Base-by-base conservation (phyloP, 164 flowering plant genomes). In the Piper longum region DNA sequence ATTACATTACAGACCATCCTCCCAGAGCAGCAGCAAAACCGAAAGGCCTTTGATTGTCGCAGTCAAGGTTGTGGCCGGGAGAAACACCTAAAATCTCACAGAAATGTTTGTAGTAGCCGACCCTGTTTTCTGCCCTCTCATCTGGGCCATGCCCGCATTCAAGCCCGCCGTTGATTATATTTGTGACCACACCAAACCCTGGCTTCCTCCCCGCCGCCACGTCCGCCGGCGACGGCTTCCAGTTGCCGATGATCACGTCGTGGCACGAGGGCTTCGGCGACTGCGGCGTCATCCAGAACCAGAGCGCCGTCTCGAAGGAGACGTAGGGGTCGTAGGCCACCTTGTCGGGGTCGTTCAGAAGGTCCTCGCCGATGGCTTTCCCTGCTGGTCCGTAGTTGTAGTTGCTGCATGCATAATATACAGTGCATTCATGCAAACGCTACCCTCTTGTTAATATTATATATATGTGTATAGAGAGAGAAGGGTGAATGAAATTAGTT, bases 241-340 rank as follows among this genome's bases (percentile, higher is more conserved):
- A 86, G 19, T 67, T 51, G 4, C 91, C 88, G 1, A 77, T 67
- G 85, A 86, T 83, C 64, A 84, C 96, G 16, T 76, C 59, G 70
- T 86, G 96, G 70, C 89, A 82, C 0, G 91, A 86, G 0, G 87
- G 91, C 73, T 79, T 84, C 0, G 87, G 88, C 59, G 55, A 59
- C 76, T 76, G 85, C 58, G 36, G 36, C 2, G 36, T 71, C 76
- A 68, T 76, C 84, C 84, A 80, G 44, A 56, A 78, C 82, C 82
- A 78, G 26, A 78, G 56, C 2, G 76, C 79, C 1, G 82, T 64
- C 70, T 70, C 75, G 76, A 76, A 78, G 6, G 84, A 65, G 6
- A 74, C 36, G 5, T 63, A 18, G 4, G 70, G 51, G 41, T 77
- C 71, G 0, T n/a, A 67, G 4, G 76, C 83, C 59, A 80, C 79